Evolutionary conservation across 768 basidiomycete genomes (phyloP).

Genomic region (Termitomyces sp.): DNA sequence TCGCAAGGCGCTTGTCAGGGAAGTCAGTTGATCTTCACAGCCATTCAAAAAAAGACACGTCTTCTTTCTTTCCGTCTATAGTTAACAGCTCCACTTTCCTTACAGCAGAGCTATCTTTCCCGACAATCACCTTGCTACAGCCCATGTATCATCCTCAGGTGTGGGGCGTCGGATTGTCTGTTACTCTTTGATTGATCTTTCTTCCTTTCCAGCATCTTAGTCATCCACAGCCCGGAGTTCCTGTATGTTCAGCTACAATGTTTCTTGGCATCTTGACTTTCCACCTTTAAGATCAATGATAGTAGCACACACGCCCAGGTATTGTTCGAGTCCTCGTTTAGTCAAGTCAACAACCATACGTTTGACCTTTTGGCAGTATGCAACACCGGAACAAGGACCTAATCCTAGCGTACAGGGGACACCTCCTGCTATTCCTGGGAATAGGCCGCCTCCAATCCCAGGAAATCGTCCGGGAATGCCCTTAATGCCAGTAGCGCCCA

Average conservation of each 20-base stretch:
- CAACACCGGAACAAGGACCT: not conserved
- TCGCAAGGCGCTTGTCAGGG: not conserved
- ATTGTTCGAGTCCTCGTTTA: too few species aligned
- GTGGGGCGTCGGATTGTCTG: not conserved
- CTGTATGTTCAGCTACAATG: too few species aligned
- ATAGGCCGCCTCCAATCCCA: constrained; percentile 11
- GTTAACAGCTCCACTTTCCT: not conserved
- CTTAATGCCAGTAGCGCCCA: not conserved
- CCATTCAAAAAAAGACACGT: not conserved
- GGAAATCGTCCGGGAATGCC: constrained; percentile 7
- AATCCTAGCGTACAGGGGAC: not conserved
- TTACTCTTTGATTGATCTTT: not conserved
- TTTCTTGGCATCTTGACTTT: too few species aligned
- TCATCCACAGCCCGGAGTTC: not conserved
- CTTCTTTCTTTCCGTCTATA: not conserved
- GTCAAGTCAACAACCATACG: too few species aligned
- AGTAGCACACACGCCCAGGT: too few species aligned
- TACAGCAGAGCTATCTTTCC: not conserved
- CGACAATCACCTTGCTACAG: too few species aligned
- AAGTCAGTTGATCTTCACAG: not conserved
- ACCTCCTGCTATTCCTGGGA: constrained; percentile 8
- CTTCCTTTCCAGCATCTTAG: not conserved
- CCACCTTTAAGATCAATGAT: too few species aligned
- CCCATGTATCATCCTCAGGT: not conserved
- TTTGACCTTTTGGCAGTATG: too few species aligned